Percentiles rank a stretch among this genome's conserved stretches.
Conservation (phyloP, 768 basidiomycete genomes). For the Solioccasus polychromus region DNA sequence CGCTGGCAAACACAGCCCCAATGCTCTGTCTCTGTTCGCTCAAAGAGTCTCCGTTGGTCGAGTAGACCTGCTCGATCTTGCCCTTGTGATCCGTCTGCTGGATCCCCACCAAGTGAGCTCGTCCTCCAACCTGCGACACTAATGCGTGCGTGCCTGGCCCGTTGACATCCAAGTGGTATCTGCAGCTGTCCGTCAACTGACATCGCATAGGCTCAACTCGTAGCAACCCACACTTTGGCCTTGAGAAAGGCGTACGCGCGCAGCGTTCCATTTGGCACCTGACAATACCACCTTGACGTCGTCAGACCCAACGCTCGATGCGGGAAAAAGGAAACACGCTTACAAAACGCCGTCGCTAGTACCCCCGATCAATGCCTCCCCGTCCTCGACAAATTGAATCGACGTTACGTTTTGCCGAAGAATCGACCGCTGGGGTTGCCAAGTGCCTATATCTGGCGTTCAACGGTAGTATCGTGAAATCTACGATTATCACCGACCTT, state of each 20-base stretch:
- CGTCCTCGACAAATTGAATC: slow-evolving; percentile 61
- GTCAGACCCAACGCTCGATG: slow-evolving; percentile 8
- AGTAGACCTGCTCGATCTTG: slow-evolving; percentile 51
- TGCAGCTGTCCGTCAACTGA: slow-evolving; percentile 25
- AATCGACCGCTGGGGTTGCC: slow-evolving; percentile 65
- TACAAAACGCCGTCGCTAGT: slow-evolving; percentile 70
- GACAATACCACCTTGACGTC: slow-evolving; percentile 58
- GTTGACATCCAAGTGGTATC: slow-evolving; percentile 54
- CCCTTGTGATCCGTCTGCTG: slow-evolving; percentile 49
- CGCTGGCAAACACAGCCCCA: slow-evolving; percentile 53
- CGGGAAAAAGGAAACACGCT: slow-evolving; percentile 17
- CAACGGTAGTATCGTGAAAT: background rate
- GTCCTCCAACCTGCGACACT: slow-evolving; percentile 49
- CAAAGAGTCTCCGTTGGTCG: slow-evolving; percentile 34
- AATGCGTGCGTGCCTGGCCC: slow-evolving; percentile 48
- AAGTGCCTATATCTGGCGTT: slow-evolving; percentile 42
- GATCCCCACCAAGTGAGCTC: slow-evolving; percentile 50
- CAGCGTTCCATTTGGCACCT: slow-evolving; percentile 63
- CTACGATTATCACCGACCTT: slow-evolving; percentile 38
- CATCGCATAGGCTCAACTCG: background rate
- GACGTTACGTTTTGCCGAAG: slow-evolving; percentile 61
- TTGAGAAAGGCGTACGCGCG: slow-evolving; percentile 59
- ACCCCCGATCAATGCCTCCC: slow-evolving; percentile 62
- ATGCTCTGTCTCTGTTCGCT: slow-evolving; percentile 35
- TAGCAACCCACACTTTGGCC: slow-evolving; percentile 49